phyloP scores from a whole-genome alignment of 2,329 filamentous ascomycete genomes.

The Ascomycota sp. region DNA sequence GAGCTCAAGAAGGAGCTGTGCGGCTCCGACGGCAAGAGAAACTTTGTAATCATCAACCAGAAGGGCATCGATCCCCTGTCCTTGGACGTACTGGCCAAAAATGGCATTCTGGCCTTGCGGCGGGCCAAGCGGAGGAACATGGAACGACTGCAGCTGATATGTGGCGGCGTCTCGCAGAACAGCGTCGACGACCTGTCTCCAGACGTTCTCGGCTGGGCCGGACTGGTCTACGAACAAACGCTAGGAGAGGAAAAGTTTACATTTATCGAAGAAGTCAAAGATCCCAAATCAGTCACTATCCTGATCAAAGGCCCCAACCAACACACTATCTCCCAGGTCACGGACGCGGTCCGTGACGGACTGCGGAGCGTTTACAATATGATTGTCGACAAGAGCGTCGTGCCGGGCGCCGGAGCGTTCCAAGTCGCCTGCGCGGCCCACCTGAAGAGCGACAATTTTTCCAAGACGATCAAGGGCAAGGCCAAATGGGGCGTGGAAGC shows the following conservation, averaged over 20 bases:
- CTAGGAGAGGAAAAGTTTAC: conserved; percentile 98
- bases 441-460: conserved; percentile 67
- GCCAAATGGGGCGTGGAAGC: conserved; percentile 87
- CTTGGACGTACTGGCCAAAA: conserved; percentile 89
- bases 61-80: conserved; percentile 96
- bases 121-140: conserved; percentile 96
- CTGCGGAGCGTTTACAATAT: conserved; percentile 96
- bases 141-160: conserved; percentile 89
- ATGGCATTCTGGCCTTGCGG: conserved; percentile 82
- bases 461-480: conserved; percentile 87
- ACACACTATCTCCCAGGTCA: conserved; percentile 92
- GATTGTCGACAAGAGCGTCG: conserved; percentile 92
- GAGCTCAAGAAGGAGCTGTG: conserved; percentile 96
- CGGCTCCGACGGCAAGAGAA: conserved; percentile 77
- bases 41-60: conserved; percentile 95
- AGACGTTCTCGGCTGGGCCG: conserved; percentile 84
- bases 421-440: conserved; percentile 81
- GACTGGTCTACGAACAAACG: conserved; percentile 88
- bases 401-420: conserved; percentile 86
- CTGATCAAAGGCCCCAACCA: conserved; percentile 95
- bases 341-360: conserved; percentile 85
- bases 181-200: conserved; percentile 81
- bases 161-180: conserved; percentile 80
- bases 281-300: conserved; percentile 90
- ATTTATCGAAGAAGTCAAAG: conserved; percentile 95